Percentiles rank a stretch among this genome's conserved stretches.
Conservation (phyloP, 768 basidiomycete species). For the Hypsizygus marmoreus region DNA sequence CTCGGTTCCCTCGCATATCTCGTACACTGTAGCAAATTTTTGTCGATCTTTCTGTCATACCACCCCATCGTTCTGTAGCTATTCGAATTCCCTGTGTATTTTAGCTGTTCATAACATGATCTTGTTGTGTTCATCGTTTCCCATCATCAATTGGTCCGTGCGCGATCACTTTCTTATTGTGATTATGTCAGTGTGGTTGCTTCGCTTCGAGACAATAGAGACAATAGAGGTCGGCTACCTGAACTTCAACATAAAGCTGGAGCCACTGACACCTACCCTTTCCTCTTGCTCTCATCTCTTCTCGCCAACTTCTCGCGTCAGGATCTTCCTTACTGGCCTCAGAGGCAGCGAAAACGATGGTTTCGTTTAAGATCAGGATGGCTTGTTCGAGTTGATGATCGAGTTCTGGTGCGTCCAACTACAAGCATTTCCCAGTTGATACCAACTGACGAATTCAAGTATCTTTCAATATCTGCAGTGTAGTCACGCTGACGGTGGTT, state of each 20-base stretch:
- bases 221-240: slow-evolving; percentile 23
- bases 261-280: not conserved
- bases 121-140: not conserved
- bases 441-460: slow-evolving; percentile 2
- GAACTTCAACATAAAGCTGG: slow-evolving; percentile 23
- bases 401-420: slow-evolving; percentile 6
- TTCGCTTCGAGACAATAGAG: slow-evolving; percentile 31
- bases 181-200: slow-evolving; percentile 24
- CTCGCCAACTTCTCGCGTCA: not conserved
- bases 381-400: not conserved
- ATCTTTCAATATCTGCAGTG: not conserved
- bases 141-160: slow-evolving; percentile 2
- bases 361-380: too few species aligned
- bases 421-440: not conserved
- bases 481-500: too few species aligned
- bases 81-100: slow-evolving; percentile 8
- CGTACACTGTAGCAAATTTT: not conserved
- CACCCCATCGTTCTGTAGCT: slow-evolving; percentile 8
- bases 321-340: not conserved
- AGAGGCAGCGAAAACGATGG: too few species aligned
- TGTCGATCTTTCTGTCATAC: not conserved
- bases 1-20: not conserved
- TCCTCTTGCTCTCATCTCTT: slow-evolving; percentile 17
- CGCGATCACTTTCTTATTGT: slow-evolving; percentile 28
- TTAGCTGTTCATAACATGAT: slow-evolving; percentile 1